Base-by-base conservation (phyloP, 225 moss, liverwort and hornwort species). In the Bryoerythrophyllum caledonicum region DNA sequence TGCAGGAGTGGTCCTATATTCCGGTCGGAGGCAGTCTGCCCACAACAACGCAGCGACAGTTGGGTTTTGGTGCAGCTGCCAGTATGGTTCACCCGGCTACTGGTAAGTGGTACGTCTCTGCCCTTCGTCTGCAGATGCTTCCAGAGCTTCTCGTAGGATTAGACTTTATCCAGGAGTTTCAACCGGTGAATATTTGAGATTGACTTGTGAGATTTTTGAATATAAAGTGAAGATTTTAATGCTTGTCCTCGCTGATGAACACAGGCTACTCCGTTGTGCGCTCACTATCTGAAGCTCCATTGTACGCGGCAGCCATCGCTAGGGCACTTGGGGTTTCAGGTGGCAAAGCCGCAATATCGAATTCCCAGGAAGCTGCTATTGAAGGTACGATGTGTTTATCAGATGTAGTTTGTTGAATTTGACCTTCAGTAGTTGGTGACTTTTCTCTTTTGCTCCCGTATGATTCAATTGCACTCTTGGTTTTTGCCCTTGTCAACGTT, bases 41-140 rank as follows among this genome's bases (percentile, higher is more conserved):
- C 24, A 80, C 85, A 74, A 99, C 99, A 76, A 91, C 84, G 61
- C 99, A 99, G 71, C 91, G 95, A 75, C 99, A 95, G 64, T 78
- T 99, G 73, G 99, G 95, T 53, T 99, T 99, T 71, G 99, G 99
- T 82, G 99, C 99, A 76, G 95, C 99, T 79, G 99, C 99, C 53
- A 99, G 95, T 82, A 99, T 99, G 99, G 80, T 99, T 73, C 99
- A 99, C 83, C 99, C 99, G 78, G 99, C 99, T 35, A 99, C 99
- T 80, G 99, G 99, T 99, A 87, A 72, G 90, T 77, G 76, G 79
- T 84, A 77, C 73, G 78, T 84, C 51, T 73, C 80, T 80, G 56
- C 74, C 61, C 74, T 72, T 51, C 60, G 66, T 76, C 52, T 79
- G 70, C 65, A 46, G 68, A 73, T 68, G 43, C 53, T 69, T 38